phyloP scores from a whole-genome alignment of 2,329 filamentous ascomycete species.

The Colletotrichum sp. region DNA sequence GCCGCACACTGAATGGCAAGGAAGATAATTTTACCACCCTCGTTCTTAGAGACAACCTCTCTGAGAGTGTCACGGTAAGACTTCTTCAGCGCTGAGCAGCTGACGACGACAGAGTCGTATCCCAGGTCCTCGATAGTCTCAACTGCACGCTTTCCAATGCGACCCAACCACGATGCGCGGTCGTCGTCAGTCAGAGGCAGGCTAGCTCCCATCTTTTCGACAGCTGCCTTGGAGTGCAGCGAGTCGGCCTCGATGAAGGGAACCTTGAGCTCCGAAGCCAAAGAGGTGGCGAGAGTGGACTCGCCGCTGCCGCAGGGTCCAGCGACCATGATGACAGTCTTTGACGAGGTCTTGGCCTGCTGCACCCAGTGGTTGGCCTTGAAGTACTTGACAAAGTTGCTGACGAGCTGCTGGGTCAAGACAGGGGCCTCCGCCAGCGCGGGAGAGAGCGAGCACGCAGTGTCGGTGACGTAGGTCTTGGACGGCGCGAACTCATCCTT shows the following conservation, averaged over 20 bases:
- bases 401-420: slow-evolving; percentile 32
- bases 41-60: slow-evolving; percentile 5
- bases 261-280: slow-evolving; percentile 30
- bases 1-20: slow-evolving; percentile 36
- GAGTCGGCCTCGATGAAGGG: slow-evolving; percentile 46
- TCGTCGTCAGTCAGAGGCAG: slow-evolving; percentile 36
- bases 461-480: slow-evolving; percentile 44
- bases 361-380: slow-evolving; percentile 39
- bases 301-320: slow-evolving; percentile 47
- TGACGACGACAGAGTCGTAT: slow-evolving; percentile 33
- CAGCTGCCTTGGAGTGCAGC: slow-evolving; percentile 34
- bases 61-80: slow-evolving; percentile 36
- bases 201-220: slow-evolving; percentile 34
- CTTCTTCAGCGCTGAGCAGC: slow-evolving; percentile 41
- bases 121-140: slow-evolving; percentile 29
- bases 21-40: slow-evolving; percentile 30
- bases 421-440: slow-evolving; percentile 41
- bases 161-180: slow-evolving; percentile 32
- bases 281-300: slow-evolving; percentile 35
- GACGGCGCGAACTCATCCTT: slow-evolving; percentile 49
- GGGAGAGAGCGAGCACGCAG: slow-evolving; percentile 44
- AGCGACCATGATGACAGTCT: slow-evolving; percentile 36
- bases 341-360: slow-evolving; percentile 26
- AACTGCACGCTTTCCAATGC: slow-evolving; percentile 25
- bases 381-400: slow-evolving; percentile 42